These are phyloP conservation scores for Saccharomyces hybrid DNA, from an alignment of 1,139 yeast genomes.

Conservation along the genomic window DNA sequence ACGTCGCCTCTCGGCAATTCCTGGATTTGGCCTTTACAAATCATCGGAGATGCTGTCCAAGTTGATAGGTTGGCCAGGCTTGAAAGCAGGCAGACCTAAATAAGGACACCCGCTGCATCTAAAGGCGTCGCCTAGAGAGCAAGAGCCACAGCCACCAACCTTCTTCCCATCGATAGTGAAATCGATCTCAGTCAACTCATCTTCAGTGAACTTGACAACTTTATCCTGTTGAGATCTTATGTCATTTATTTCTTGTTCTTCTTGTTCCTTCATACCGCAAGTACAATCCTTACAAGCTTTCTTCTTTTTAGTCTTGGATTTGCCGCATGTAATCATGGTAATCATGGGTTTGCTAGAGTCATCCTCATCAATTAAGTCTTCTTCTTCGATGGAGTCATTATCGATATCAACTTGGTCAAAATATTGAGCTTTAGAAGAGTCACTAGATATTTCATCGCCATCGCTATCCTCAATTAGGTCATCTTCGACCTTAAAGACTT, in stretches of 20 bases:
- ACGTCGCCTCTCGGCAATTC: background rate
- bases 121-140: constrained; percentile 95
- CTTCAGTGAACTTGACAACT: constrained; percentile 18
- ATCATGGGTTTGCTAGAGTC: constrained; percentile 25
- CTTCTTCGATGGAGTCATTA: constrained; percentile 42
- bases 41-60: constrained; percentile 37
- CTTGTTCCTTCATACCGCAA: constrained; percentile 85
- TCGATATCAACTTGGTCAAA: constrained; percentile 47
- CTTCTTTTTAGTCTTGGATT: constrained; percentile 47
- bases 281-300: constrained; percentile 96
- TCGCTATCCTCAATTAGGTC: constrained; percentile 17
- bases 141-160: constrained; percentile 91
- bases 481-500: background rate
- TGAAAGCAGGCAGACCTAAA: constrained; percentile 93
- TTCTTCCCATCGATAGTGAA: constrained; percentile 90
- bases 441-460: constrained; percentile 17
- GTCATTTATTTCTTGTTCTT: constrained; percentile 52
- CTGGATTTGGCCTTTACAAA: constrained; percentile 18
- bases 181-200: constrained; percentile 61
- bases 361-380: constrained; percentile 38
- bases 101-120: constrained; percentile 98
- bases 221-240: constrained; percentile 40
- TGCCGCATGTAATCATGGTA: constrained; percentile 37
- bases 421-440: constrained; percentile 39
- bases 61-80: constrained; percentile 74